A percentile compares a stretch with the other conserved stretches of the same genome.
These are phyloP conservation scores for Schizochytrium sp. DNA, from an alignment of 108 stramenopile species.

Conservation along the genomic window DNA sequence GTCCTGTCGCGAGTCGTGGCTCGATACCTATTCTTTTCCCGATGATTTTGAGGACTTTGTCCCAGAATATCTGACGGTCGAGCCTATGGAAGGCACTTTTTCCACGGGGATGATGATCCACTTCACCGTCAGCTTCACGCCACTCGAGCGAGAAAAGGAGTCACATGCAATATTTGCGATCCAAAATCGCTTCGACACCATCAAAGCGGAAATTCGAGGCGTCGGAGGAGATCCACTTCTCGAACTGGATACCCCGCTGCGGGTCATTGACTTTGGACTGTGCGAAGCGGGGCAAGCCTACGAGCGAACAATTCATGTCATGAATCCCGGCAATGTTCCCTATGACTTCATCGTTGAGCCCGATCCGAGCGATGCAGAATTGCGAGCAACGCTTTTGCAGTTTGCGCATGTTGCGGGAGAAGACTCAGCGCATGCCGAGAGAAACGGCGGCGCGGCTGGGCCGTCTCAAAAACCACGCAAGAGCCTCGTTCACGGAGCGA, in stretches of 20 bases:
- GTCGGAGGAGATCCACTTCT: not conserved
- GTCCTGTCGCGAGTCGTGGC: not conserved
- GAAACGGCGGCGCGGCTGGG: not conserved
- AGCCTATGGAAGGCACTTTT: not conserved
- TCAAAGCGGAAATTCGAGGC: not conserved
- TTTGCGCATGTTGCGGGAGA: not conserved
- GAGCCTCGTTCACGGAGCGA: not conserved
- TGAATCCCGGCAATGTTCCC: not conserved
- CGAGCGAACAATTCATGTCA: not conserved
- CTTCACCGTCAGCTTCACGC: not conserved
- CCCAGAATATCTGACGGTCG: not conserved
- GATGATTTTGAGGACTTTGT: not conserved
- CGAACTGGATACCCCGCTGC: not conserved
- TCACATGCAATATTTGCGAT: not conserved
- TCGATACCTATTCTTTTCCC: not conserved
- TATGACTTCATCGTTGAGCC: not conserved
- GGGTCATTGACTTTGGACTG: not conserved
- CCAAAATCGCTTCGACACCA: not conserved
- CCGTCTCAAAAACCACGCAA: not conserved
- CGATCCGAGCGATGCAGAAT: not conserved
- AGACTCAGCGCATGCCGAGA: not conserved
- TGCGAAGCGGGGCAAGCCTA: not conserved
- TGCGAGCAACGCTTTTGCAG: not conserved
- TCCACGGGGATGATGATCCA: not conserved
- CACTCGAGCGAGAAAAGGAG: not conserved